Evolutionary conservation across 2,329 filamentous ascomycete species (phyloP), one percentile per base, ranked within the genome.

Genomic region (Metarhizium brunneum): DNA sequence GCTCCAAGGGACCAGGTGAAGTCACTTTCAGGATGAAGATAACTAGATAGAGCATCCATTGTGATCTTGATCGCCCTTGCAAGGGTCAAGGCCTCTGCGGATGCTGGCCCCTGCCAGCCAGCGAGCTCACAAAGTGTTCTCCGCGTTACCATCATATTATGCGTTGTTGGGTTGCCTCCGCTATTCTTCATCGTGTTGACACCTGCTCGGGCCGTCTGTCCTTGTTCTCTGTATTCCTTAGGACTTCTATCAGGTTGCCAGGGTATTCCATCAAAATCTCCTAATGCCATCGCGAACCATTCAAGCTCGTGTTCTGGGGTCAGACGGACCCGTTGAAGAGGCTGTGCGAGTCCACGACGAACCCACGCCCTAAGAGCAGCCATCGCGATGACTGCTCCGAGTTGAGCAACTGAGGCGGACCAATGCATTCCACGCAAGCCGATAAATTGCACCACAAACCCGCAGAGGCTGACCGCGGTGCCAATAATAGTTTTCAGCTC

Each of bases 361-460:
- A n/a, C 43, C 45, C 45, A 48, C 14, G 45, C 45, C 25, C 45
- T 48, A 7, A 48, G 7, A 30, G 11, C 25, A 1, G 45, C 18
- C 45, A 48, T 48, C 20, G 20, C 8, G 13, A 25, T 7, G 10
- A 47, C 18, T 18, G 43, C 43, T 4, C 16, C 18, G 18, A 47
- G 43, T 25, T 47, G 43, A 25, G 18, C 43, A 25, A 47, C 11
- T 11, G 43, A 11, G 6, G 43, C 43, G 2, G 18, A 18, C 16
- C 16, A 47, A 25, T 47, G n/a, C 43, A 47, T 47, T 25, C 43
- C 43, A 20, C 43, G 16, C 8, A 29, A 50, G 4, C 66, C 66
- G 14, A 63, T 55, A 29, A 69, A 68, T 49, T 69, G 67, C 1
- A 60, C 43, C 10, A 68, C 32, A 52, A 65, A 69, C 2, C 67